Percentiles rank a stretch among this genome's conserved stretches.
phyloP scores from a whole-genome alignment of 176 grass and related monocot species.

The maize (Zea mays) region DNA sequence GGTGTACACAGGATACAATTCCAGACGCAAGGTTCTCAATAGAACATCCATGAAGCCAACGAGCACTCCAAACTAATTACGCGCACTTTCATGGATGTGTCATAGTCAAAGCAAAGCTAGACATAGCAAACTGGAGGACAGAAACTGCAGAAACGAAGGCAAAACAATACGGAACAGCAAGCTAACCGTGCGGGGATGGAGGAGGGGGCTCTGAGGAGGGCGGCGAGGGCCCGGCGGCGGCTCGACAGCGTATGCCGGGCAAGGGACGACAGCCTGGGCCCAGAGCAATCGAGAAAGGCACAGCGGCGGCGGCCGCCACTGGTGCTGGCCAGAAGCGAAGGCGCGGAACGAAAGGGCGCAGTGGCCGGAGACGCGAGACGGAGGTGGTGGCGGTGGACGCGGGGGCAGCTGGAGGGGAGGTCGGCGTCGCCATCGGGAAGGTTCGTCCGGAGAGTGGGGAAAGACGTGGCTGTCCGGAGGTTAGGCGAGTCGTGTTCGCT shows the following conservation, averaged over 20 bases:
- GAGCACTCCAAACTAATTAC: no score
- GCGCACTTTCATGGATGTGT: no score
- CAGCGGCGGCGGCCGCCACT: background rate
- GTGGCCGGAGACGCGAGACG: conserved; percentile 4
- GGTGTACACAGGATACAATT: no score
- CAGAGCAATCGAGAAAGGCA: conserved; percentile 11
- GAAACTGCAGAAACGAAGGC: background rate
- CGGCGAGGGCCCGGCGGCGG: conserved; percentile 41
- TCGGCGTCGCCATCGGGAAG: conserved; percentile 33
- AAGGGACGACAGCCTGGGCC: conserved; percentile 14
- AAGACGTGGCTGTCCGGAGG: background rate
- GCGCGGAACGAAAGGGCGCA: background rate
- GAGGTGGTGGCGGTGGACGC: background rate
- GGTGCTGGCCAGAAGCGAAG: conserved; percentile 21
- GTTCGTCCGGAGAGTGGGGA: background rate
- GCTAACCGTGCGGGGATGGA: conserved; percentile 37
- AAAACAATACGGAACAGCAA: background rate
- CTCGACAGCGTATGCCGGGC: conserved; percentile 17
- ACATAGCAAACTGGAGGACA: no score
- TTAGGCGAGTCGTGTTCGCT: background rate
- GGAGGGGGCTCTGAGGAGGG: conserved; percentile 45
- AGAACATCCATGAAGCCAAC: no score
- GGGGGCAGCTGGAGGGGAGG: conserved; percentile 8
- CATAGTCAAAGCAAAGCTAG: no score
- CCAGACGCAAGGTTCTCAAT: no score